phyloP scores from a whole-genome alignment of 768 basidiomycete species.

The Polyporus arcularius region DNA sequence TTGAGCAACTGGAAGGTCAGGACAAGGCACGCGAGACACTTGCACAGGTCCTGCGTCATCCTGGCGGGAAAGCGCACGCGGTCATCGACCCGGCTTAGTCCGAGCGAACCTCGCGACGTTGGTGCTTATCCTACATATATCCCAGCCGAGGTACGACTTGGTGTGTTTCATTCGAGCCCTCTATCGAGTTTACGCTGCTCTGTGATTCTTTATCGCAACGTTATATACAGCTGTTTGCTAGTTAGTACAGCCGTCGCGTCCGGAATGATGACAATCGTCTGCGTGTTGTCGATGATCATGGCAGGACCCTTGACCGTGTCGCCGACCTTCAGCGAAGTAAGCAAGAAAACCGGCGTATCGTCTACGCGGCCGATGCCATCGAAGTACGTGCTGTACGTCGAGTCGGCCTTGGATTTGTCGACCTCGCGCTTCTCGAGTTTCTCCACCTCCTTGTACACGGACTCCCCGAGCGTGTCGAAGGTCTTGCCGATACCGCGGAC shows the following conservation, averaged over 20 bases:
- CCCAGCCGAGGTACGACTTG: too few species aligned
- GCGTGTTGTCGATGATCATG: slow-evolving; percentile 93
- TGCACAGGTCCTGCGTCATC: too few species aligned
- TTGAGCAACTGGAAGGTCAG: too few species aligned
- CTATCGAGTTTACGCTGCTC: too few species aligned
- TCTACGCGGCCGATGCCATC: slow-evolving; percentile 74
- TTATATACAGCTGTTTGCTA: slow-evolving; percentile 66
- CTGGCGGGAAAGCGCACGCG: too few species aligned
- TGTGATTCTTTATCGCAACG: slow-evolving; percentile 31
- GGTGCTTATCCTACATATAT: too few species aligned
- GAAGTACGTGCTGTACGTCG: slow-evolving; percentile 74
- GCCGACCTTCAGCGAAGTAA: slow-evolving; percentile 67
- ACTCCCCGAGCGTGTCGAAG: slow-evolving; percentile 76
- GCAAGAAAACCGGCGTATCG: slow-evolving; percentile 77
- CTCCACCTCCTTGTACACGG: slow-evolving; percentile 75
- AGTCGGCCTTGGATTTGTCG: slow-evolving; percentile 46
- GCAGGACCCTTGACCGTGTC: slow-evolving; percentile 82
- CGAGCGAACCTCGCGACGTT: too few species aligned
- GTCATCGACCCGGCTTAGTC: too few species aligned
- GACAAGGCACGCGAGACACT: too few species aligned
- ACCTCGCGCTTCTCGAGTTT: slow-evolving; percentile 45
- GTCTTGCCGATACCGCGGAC: slow-evolving; percentile 91
- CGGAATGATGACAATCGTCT: slow-evolving; percentile 89
- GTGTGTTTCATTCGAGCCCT: too few species aligned
- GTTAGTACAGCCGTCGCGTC: slow-evolving; percentile 66